Evolutionary conservation across 148 eudicot species (phyloP).

Genomic region (Camellia lanceoleosa): DNA sequence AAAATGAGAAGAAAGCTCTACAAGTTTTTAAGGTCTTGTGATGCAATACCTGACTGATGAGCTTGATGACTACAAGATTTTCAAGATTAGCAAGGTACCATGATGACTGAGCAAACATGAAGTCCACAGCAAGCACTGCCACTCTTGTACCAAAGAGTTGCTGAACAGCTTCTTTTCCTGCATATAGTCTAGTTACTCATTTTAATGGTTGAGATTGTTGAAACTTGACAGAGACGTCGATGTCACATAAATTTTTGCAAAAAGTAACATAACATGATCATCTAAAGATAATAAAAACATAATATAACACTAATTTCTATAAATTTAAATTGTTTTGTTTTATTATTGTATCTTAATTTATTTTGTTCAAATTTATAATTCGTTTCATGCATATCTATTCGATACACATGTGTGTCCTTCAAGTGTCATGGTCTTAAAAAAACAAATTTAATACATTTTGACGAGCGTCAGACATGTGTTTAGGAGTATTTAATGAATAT

Average conservation of each 20-base stretch:
- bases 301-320: conserved; percentile 37
- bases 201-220: not conserved
- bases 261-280: not conserved
- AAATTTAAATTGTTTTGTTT: too few relatives aligned
- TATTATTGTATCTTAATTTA: too few relatives aligned
- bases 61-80: conserved; percentile 89
- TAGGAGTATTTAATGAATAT: too few relatives aligned
- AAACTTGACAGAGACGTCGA: not conserved
- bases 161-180: conserved; percentile 89
- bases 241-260: not conserved
- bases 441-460: too few relatives aligned
- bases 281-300: not conserved
- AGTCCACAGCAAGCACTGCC: conserved; percentile 93
- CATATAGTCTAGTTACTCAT: conserved; percentile 2
- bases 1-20: too few relatives aligned
- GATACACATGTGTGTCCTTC: too few relatives aligned
- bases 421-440: too few relatives aligned
- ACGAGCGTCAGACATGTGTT: too few relatives aligned
- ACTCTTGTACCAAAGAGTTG: conserved; percentile 84
- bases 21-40: too few relatives aligned
- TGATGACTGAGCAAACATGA: conserved; percentile 97
- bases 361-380: too few relatives aligned
- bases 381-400: too few relatives aligned
- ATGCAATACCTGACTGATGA: conserved; percentile 77
- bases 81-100: conserved; percentile 97